These are phyloP conservation scores for Samsoniella hepiali DNA, from an alignment of 2,329 filamentous ascomycete genomes.

Conservation along the genomic window DNA sequence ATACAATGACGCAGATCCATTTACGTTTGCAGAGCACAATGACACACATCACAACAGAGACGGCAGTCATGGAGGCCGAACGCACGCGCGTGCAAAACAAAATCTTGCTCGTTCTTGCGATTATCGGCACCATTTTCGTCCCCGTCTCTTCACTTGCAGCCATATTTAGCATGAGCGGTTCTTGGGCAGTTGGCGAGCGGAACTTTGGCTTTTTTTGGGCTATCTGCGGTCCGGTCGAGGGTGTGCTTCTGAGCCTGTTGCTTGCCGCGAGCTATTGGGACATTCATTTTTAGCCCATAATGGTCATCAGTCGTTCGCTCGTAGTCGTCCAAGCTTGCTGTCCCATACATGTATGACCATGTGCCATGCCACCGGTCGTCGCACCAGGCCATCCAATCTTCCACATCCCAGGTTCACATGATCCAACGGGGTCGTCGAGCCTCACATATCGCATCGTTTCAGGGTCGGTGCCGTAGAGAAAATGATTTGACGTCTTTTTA, in stretches of 20 bases:
- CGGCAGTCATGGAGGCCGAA: slow-evolving; percentile 19
- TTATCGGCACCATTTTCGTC: slow-evolving; percentile 19
- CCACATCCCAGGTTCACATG: neutral
- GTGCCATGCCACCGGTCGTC: neutral
- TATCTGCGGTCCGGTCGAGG: slow-evolving; percentile 17
- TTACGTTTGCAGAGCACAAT: slow-evolving; percentile 18
- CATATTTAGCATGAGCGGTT: slow-evolving; percentile 20
- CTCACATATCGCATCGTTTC: slow-evolving; percentile 15
- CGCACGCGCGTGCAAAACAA: slow-evolving; percentile 20
- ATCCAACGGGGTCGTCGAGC: neutral
- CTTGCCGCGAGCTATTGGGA: slow-evolving; percentile 15
- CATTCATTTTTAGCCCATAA: slow-evolving; percentile 1
- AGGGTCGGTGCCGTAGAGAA: neutral
- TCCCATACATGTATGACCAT: neutral
- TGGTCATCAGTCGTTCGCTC: neutral
- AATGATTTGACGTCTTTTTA: slow-evolving; percentile 45
- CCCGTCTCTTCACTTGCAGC: slow-evolving; percentile 18
- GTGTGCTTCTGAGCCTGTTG: slow-evolving; percentile 15
- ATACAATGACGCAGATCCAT: slow-evolving; percentile 16
- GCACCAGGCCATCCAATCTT: neutral
- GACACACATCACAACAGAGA: slow-evolving; percentile 20
- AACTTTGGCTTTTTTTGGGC: slow-evolving; percentile 18
- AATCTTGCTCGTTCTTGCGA: slow-evolving; percentile 17
- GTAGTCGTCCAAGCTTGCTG: neutral
- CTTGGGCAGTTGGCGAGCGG: slow-evolving; percentile 18